Base-by-base conservation (phyloP, 2,329 filamentous ascomycete genomes). In the Chaetomium strumarium region DNA sequence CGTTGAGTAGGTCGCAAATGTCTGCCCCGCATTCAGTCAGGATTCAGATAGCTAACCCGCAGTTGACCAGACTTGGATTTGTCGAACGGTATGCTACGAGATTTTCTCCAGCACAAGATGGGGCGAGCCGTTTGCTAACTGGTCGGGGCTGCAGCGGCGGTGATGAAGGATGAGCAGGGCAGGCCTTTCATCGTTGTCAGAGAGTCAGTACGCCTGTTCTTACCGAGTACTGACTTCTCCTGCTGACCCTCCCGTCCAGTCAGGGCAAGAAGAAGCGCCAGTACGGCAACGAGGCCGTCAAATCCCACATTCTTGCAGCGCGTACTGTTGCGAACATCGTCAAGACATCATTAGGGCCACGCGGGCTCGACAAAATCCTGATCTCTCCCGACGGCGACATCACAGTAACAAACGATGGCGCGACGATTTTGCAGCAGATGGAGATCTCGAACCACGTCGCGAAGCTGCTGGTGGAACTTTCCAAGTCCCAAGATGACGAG, bases 331-430 rank as follows among this genome's bases (percentile, higher is more conserved):
- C 93, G 63, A 95, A 90, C 74, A 93, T 99, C 64, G 90, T 99
- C 73, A 96, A 95, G 79, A 93, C 90, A 56, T 99, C 95, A 60
- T 80, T 99, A 64, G 93, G 93, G 46, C 93, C 93, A 50, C 87
- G 93, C 63, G 93, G 93, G 59, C 84, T 99, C 67, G 93, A 99
- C 78, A 99, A 99, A 78, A 99, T 99, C 68, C 82, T 99, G 64
- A 99, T 99, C 65, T 99, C 93, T 47, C 88, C 93, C 57, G 93
- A 99, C 70, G 93, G 93, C 70, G 93, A 99, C 73, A 99, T 99
- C 70, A 99, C 93, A 57, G 90, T 99, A 58, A 99, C 93, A 62
- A 99, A 99, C 76, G 93, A 99, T 75, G 93, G 93, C 66, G 95
- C 95, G 51, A 99, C 93, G 42, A 99, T 99, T 65, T 78, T 99